phyloP scores from a whole-genome alignment of 148 eudicot genomes.

The Nyssa sinensis region DNA sequence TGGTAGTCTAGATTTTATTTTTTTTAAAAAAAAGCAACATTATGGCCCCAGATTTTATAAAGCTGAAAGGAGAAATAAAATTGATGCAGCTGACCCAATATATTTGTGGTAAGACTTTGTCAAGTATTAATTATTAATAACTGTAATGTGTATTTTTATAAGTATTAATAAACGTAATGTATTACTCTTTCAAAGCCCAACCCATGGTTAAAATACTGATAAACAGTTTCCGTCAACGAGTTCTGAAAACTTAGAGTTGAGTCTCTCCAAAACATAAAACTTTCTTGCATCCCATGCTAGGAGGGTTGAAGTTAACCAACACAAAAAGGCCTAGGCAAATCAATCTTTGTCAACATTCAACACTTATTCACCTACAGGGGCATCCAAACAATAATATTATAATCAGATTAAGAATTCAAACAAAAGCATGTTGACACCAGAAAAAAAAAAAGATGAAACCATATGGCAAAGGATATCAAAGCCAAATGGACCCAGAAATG shows the following conservation, averaged over 20 bases:
- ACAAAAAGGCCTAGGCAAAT: no score
- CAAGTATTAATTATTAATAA: no score
- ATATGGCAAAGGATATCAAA: not conserved
- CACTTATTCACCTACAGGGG: not conserved
- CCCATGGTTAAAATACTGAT: not conserved
- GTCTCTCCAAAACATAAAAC: not conserved
- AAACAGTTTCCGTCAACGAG: no score
- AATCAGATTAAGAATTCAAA: not conserved
- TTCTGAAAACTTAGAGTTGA: no score
- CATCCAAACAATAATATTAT: not conserved
- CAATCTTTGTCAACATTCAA: no score
- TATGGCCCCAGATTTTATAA: not conserved
- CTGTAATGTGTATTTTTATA: not conserved
- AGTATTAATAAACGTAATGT: not conserved
- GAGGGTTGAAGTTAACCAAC: no score
- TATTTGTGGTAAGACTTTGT: no score
- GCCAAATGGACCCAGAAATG: not conserved
- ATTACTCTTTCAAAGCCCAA: not conserved
- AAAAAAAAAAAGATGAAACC: not conserved
- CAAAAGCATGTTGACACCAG: no score
- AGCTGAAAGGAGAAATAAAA: not conserved
- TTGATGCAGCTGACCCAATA: not conserved
- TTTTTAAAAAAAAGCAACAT: not conserved
- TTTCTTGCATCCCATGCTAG: not conserved
- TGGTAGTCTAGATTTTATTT: not conserved